A percentile compares a stretch with the other conserved stretches of the same genome.
phyloP scores from a whole-genome alignment of 1,139 yeast species.

The Arxiozyma telluris region DNA sequence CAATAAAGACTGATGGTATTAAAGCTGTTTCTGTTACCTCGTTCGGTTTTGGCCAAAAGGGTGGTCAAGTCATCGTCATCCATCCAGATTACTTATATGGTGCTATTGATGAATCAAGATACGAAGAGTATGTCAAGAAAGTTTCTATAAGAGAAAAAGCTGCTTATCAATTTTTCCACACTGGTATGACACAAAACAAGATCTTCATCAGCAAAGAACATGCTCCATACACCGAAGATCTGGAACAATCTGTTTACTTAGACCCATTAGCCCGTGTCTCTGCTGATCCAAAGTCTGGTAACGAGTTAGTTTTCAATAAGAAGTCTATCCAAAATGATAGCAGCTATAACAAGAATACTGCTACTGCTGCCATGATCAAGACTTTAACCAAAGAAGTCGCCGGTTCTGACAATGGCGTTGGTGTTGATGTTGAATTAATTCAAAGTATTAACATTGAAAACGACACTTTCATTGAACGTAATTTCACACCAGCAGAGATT shows the following conservation, averaged over 20 bases:
- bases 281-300: constrained; percentile 38
- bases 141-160: constrained; percentile 76
- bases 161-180: constrained; percentile 94
- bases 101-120: constrained; percentile 61
- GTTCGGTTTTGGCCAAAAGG: constrained; percentile 99
- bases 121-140: constrained; percentile 59
- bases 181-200: constrained; percentile 84
- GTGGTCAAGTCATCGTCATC: constrained; percentile 88
- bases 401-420: constrained; percentile 62
- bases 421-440: constrained; percentile 93
- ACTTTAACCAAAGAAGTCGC: constrained; percentile 37
- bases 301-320: constrained; percentile 41
- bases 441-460: constrained; percentile 72
- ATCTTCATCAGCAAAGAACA: constrained; percentile 89
- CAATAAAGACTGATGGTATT: constrained; percentile 90
- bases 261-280: constrained; percentile 90
- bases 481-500: constrained; percentile 76
- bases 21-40: constrained; percentile 96
- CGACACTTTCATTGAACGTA: constrained; percentile 83
- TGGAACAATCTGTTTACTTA: constrained; percentile 83
- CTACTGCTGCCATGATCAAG: constrained; percentile 21
- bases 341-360: constrained; percentile 14
- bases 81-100: constrained; percentile 93
- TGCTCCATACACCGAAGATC: constrained; percentile 83
- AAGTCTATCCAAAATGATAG: constrained; percentile 30